Percentiles rank a stretch among this genome's conserved stretches.
These are phyloP conservation scores for Holtermanniella nyarrowii DNA, from an alignment of 768 basidiomycete species.

Conservation along the genomic window DNA sequence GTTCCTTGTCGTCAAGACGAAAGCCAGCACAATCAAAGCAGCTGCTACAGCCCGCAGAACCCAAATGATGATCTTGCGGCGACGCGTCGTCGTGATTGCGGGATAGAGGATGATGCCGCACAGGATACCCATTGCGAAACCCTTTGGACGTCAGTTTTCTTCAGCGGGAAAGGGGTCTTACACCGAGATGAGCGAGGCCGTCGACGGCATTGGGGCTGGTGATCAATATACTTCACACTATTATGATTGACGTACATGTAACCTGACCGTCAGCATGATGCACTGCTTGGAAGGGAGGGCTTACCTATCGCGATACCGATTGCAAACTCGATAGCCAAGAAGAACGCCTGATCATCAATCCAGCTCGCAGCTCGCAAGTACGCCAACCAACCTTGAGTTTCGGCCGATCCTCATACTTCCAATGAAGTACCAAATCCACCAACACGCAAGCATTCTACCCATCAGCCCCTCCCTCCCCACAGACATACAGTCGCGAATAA, in stretches of 20 bases:
- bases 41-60: slow-evolving; percentile 60
- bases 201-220: slow-evolving; percentile 56
- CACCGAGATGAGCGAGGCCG: slow-evolving; percentile 83
- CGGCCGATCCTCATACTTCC: slow-evolving; percentile 78
- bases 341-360: slow-evolving; percentile 51
- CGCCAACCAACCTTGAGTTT: slow-evolving; percentile 55
- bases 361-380: background rate
- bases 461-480: slow-evolving; percentile 3
- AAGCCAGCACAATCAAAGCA: slow-evolving; percentile 66
- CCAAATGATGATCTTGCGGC: slow-evolving; percentile 65
- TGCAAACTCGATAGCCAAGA: slow-evolving; percentile 75
- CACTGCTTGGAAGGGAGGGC: background rate
- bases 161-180: slow-evolving; percentile 2
- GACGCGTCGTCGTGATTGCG: slow-evolving; percentile 66
- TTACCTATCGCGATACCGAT: slow-evolving; percentile 70
- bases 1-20: slow-evolving; percentile 70
- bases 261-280: slow-evolving; percentile 1
- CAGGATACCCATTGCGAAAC: slow-evolving; percentile 49
- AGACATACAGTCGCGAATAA: slow-evolving; percentile 67
- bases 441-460: slow-evolving; percentile 39
- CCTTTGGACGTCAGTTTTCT: slow-evolving; percentile 6
- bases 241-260: slow-evolving; percentile 30
- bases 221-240: background rate
- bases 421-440: slow-evolving; percentile 85
- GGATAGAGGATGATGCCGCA: slow-evolving; percentile 78